A percentile compares a stretch with the other conserved stretches of the same genome.
Evolutionary conservation across 768 basidiomycete species (phyloP).

Genomic region (Mycena maculata): DNA sequence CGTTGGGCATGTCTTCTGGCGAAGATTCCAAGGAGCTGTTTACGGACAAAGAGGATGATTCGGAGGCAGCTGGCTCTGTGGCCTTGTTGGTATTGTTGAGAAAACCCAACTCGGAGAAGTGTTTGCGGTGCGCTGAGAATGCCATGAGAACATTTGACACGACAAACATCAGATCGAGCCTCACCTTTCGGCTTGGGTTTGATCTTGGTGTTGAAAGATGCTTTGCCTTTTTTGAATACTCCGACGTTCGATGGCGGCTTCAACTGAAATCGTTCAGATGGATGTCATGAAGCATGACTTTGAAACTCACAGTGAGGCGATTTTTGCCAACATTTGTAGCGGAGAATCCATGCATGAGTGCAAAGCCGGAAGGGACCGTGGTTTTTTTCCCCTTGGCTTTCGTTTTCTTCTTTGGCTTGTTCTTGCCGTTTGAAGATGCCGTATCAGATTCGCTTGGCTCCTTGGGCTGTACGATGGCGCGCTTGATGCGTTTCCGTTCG

Average conservation of each 20-base stretch:
- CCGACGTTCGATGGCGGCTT: conserved; percentile 60
- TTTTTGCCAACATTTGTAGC: conserved; percentile 71
- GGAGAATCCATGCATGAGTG: conserved; percentile 75
- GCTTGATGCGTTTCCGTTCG: conserved; percentile 70
- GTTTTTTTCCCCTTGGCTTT: conserved; percentile 36
- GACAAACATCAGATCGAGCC: conserved; percentile 10
- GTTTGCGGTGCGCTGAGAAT: conserved; percentile 8
- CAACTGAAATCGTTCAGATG: conserved; percentile 45
- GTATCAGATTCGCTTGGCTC: conserved; percentile 35
- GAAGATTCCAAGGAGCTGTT: conserved; percentile 21
- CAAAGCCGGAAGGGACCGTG: conserved; percentile 59
- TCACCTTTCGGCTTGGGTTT: conserved; percentile 41
- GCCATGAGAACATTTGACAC: neutral
- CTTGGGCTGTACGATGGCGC: conserved; percentile 59
- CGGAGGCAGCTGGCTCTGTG: conserved; percentile 10
- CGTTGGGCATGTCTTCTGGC: neutral
- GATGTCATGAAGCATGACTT: neutral
- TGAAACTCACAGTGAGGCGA: conserved; percentile 66
- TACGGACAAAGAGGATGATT: conserved; percentile 32
- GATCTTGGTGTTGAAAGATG: conserved; percentile 57
- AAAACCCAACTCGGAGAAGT: conserved; percentile 63
- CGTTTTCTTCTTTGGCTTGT: conserved; percentile 19
- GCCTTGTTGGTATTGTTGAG: conserved; percentile 45
- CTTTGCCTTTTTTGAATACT: conserved; percentile 74
- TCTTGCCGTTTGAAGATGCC: conserved; percentile 20